Base-by-base conservation (phyloP, 257 asterid species). In the Penstemon davidsonii region DNA sequence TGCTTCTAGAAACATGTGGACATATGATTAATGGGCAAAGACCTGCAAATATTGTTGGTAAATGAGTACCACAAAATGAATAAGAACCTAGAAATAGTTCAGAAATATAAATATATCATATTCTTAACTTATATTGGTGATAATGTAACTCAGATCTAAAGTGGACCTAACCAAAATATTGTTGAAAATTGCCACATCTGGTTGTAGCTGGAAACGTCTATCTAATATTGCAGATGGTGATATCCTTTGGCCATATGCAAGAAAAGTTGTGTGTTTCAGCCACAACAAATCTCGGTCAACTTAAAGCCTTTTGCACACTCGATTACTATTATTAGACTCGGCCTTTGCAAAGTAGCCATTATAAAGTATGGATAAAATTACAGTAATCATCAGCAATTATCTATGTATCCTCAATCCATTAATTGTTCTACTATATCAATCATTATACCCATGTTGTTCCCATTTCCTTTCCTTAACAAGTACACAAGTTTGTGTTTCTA, bases 1-100 rank as follows among this genome's bases (percentile, higher is more conserved):
- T 62, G 52, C 65, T 71, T 38, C 59, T 67, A 58, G 66, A 78
- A 57, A 13, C n/a, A 70, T 18, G 43, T 11, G 37, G 64, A 67
- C 39, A 62, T 45, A 58, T 44, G 62, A 18, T 12, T 19, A 15
- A 56, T 25, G 47, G 8, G 56, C 57, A 59, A 72, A 63, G 68
- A 55, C 8, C 18, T 47, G 43, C 49, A 63, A 69, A 51, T 36
- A 8, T 19, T 49, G 18, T 62, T 52, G 43, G 5, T 56, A 49
- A 38, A 47, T 55, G 39, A 25, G 62, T 41, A 15, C 8, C 57
- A 45, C 9, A 55, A 3, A 9, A 55, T 42, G 46, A 64, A 44
- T n/a, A 3, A 33, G 44, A 58, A 55, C 49, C 10, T 11, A 55
- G 56, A 12, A 13, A 49, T 3, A 10, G n/a, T 49, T 4, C 13